Conservation (phyloP, 2,329 filamentous ascomycete species). For the Botrytis tulipae region DNA sequence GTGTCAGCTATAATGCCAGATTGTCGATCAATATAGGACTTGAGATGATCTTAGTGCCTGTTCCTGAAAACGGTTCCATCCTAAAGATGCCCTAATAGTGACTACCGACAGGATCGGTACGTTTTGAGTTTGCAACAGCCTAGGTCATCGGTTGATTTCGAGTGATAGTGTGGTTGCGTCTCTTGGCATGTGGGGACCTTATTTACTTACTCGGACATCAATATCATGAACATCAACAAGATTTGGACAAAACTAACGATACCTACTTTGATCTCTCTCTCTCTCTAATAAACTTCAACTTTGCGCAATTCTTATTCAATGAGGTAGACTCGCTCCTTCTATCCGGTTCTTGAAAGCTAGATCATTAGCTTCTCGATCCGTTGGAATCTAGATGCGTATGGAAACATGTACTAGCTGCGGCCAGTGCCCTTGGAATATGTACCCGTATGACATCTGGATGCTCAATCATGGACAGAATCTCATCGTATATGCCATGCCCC, state of each 20-base stretch:
- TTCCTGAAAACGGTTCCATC: neutral
- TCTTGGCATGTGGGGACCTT: neutral
- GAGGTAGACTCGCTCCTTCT: neutral
- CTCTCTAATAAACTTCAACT: neutral
- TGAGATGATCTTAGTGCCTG: neutral
- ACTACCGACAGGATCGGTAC: neutral
- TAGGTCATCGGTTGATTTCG: neutral
- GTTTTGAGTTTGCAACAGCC: constrained; percentile 8
- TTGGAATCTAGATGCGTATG: neutral
- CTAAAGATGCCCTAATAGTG: neutral
- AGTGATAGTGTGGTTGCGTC: neutral
- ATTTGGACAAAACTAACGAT: neutral
- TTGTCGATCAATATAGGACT: neutral
- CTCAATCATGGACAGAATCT: neutral
- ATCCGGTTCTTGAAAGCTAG: neutral
- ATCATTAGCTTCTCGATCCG: neutral
- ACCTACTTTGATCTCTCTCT: neutral
- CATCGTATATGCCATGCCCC: neutral
- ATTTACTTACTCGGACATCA: neutral
- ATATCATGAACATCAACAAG: neutral
- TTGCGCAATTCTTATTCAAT: neutral
- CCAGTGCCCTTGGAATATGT: neutral
- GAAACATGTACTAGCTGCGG: neutral
- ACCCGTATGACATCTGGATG: neutral
- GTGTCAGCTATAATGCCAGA: neutral